phyloP scores from a whole-genome alignment of 345 rosid genomes.

The Populus deltoides region DNA sequence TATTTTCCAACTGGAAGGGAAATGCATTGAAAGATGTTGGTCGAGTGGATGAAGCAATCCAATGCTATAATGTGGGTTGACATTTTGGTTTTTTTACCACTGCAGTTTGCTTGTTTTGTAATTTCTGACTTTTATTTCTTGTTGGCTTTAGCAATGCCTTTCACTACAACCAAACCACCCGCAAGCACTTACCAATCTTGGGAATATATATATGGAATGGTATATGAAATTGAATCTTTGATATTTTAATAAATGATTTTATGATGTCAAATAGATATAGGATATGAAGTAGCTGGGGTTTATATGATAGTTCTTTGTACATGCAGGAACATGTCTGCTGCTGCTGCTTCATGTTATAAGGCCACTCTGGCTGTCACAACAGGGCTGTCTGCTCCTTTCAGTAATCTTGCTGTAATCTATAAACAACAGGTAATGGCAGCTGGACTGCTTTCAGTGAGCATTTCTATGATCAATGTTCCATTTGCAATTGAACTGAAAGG shows the following conservation, averaged over 20 bases:
- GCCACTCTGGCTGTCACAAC: slow-evolving; percentile 87
- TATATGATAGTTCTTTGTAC: slow-evolving; percentile 19
- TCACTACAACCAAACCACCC: slow-evolving; percentile 86
- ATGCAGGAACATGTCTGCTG: slow-evolving; percentile 72
- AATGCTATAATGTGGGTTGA: slow-evolving; percentile 77
- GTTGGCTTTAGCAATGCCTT: slow-evolving; percentile 80
- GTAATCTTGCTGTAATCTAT: slow-evolving; percentile 90
- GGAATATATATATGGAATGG: slow-evolving; percentile 99
- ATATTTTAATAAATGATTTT: neutral
- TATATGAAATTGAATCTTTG: slow-evolving; percentile 25
- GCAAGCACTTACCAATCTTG: slow-evolving; percentile 95
- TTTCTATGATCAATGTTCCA: neutral
- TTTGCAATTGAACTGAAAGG: neutral
- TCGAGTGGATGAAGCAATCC: slow-evolving; percentile 87
- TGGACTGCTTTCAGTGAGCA: neutral
- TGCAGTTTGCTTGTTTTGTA: neutral
- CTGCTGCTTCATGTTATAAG: slow-evolving; percentile 82
- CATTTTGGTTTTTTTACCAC: neutral
- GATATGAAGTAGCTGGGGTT: neutral
- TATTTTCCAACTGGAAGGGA: slow-evolving; percentile 49
- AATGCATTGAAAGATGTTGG: slow-evolving; percentile 95
- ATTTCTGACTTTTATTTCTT: slow-evolving; percentile 6
- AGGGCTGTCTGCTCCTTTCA: slow-evolving; percentile 96
- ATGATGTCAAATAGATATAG: neutral
- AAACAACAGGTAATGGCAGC: slow-evolving; percentile 75